These are phyloP conservation scores for Penicillium flavigenum DNA, from an alignment of 495 filamentous ascomycete genomes.

Conservation along the genomic window DNA sequence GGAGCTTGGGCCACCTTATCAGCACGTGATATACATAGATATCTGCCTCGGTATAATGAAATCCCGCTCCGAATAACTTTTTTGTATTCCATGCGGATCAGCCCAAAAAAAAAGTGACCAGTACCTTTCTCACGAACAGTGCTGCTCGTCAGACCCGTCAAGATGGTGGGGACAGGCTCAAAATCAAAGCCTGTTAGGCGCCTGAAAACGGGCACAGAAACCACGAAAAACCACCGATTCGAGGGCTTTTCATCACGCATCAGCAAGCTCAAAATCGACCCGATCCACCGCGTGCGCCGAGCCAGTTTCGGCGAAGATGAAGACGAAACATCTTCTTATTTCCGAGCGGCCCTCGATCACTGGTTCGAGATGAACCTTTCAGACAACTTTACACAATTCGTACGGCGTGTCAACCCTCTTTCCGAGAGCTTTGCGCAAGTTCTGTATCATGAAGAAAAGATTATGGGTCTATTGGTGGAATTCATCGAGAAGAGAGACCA, in stretches of 20 bases:
- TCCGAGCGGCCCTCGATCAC: constrained; percentile 75
- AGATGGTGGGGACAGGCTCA: constrained; percentile 61
- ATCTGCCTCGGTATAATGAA: constrained; percentile 33
- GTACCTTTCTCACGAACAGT: constrained; percentile 31
- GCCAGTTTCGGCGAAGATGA: constrained; percentile 72
- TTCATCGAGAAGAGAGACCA: constrained; percentile 76
- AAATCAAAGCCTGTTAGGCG: constrained; percentile 64
- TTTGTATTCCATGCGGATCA: constrained; percentile 37
- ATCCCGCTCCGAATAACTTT: constrained; percentile 45
- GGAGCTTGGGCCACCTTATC: constrained; percentile 39
- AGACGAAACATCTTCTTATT: constrained; percentile 74
- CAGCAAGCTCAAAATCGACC: constrained; percentile 89
- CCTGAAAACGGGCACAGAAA: constrained; percentile 61
- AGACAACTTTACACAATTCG: constrained; percentile 70
- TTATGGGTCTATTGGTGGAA: constrained; percentile 73
- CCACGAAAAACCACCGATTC: constrained; percentile 81
- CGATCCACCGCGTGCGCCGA: constrained; percentile 79
- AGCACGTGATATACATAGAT: constrained; percentile 29
- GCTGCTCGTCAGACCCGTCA: constrained; percentile 30
- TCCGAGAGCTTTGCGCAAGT: constrained; percentile 91
- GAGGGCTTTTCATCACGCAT: constrained; percentile 92
- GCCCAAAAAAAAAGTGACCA: constrained; percentile 26
- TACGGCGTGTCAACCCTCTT: constrained; percentile 66
- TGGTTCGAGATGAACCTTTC: constrained; percentile 92
- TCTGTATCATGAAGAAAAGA: constrained; percentile 78